These are phyloP conservation scores for Pseudoneurospora amorphoporcata DNA, from an alignment of 495 filamentous ascomycete genomes.

Conservation along the genomic window DNA sequence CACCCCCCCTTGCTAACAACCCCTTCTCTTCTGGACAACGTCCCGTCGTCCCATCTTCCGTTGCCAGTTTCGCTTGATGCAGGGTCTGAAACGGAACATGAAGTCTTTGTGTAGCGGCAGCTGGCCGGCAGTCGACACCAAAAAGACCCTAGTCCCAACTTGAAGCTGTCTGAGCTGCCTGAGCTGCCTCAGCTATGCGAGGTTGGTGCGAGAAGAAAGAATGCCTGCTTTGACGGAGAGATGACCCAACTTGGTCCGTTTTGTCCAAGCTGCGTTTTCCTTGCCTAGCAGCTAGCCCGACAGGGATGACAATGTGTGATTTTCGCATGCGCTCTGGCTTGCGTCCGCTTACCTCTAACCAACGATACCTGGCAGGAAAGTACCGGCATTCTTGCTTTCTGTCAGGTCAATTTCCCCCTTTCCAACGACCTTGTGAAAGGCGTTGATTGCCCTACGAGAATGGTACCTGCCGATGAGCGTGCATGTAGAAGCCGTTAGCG, in stretches of 20 bases:
- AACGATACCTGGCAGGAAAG: not conserved
- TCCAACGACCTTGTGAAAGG: not conserved
- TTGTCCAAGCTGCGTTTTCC: not conserved
- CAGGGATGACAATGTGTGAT: not conserved
- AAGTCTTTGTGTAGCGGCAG: not conserved
- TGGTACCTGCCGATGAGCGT: not conserved
- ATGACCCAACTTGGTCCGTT: not conserved
- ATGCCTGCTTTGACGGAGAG: not conserved
- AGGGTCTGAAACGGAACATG: not conserved
- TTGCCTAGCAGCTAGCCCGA: not conserved
- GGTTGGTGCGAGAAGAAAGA: not conserved
- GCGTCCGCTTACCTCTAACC: not conserved
- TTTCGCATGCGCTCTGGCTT: not conserved
- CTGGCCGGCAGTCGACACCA: not conserved
- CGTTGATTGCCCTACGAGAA: not conserved
- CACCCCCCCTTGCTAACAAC: slow-evolving; percentile 1
- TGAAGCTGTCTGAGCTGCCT: not conserved
- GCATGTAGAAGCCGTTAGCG: not conserved
- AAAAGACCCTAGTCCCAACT: not conserved
- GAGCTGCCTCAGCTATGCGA: not conserved
- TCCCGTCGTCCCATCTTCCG: not conserved
- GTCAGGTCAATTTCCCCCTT: not conserved
- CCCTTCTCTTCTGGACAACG: slow-evolving; percentile 2
- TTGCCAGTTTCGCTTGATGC: not conserved
- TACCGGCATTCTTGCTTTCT: not conserved